Percentiles rank a stretch among this genome's conserved stretches.
Conservation (phyloP, 108 stramenopile genomes). For the Nitzschia sp. region DNA sequence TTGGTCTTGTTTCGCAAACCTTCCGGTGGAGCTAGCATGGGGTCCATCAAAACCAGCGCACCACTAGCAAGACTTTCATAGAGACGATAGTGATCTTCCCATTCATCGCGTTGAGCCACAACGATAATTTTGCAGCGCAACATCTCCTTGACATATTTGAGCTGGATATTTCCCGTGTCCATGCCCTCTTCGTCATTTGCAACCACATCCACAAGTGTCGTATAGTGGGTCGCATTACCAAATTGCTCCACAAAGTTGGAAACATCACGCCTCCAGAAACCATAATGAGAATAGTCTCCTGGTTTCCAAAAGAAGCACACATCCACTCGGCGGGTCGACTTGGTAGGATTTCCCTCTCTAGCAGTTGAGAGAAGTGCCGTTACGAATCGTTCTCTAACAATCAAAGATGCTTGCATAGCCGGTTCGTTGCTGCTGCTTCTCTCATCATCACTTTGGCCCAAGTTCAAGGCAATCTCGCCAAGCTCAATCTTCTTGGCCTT, state of each 20-base stretch:
- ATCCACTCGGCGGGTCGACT: constrained; percentile 27
- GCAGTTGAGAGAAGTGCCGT: constrained; percentile 22
- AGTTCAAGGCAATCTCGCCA: constrained; percentile 23
- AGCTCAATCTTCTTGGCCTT: constrained; percentile 2
- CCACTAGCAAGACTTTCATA: constrained; percentile 64
- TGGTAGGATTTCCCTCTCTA: neutral
- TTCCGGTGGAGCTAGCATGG: constrained; percentile 44
- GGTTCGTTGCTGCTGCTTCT: neutral
- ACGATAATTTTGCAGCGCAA: constrained; percentile 62
- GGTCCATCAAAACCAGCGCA: constrained; percentile 64
- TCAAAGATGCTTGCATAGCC: constrained; percentile 28
- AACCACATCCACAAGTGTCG: constrained; percentile 11
- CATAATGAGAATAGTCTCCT: constrained; percentile 50
- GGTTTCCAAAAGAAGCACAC: constrained; percentile 40
- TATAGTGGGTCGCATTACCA: constrained; percentile 10
- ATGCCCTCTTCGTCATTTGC: constrained; percentile 23
- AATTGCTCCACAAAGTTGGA: constrained; percentile 1
- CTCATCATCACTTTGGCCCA: neutral
- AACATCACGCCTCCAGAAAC: constrained; percentile 40
- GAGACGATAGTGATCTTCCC: constrained; percentile 70
- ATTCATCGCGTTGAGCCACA: constrained; percentile 61
- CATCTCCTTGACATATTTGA: constrained; percentile 28
- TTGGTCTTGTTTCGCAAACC: constrained; percentile 39
- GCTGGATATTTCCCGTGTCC: constrained; percentile 20
- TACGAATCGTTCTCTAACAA: constrained; percentile 42